phyloP scores from a whole-genome alignment of 2,329 filamentous ascomycete genomes.

The Sarocladium strictum region DNA sequence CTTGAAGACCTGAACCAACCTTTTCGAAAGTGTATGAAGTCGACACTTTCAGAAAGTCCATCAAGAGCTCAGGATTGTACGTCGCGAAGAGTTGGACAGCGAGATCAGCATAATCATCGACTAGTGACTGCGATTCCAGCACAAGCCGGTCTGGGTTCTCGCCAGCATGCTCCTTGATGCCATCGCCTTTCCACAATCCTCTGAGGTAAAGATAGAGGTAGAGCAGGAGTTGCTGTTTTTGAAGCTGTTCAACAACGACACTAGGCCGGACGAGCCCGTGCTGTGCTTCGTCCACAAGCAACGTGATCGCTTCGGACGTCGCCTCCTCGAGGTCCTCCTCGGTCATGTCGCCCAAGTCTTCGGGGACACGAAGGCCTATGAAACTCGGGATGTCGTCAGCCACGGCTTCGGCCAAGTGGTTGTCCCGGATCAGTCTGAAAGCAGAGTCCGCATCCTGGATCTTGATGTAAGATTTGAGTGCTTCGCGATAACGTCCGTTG shows the following conservation, averaged over 20 bases:
- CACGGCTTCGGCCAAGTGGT: conserved; percentile 84
- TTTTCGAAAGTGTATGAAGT: conserved; percentile 85
- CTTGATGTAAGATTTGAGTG: conserved; percentile 80
- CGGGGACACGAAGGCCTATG: conserved; percentile 77
- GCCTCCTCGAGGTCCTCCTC: conserved; percentile 68
- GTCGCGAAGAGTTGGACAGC: conserved; percentile 81
- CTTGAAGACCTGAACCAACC: conserved; percentile 25
- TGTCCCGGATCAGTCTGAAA: conserved; percentile 78
- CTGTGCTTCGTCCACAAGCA: conserved; percentile 87
- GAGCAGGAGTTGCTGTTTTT: conserved; percentile 57
- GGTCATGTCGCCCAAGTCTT: conserved; percentile 60
- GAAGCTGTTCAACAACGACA: conserved; percentile 72
- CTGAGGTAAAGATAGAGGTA: conserved; percentile 93
- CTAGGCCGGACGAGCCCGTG: conserved; percentile 77
- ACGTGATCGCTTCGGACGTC: conserved; percentile 74
- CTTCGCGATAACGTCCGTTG: conserved; percentile 74
- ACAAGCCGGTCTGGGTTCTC: conserved; percentile 52
- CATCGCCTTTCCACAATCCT: conserved; percentile 75
- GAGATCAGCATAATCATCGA: conserved; percentile 82
- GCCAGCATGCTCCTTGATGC: conserved; percentile 46
- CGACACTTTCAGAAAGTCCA: conserved; percentile 80
- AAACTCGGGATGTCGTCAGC: conserved; percentile 86
- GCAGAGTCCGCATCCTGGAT: conserved; percentile 88
- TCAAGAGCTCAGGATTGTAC: conserved; percentile 73
- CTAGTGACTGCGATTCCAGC: conserved; percentile 58